Evolutionary conservation across 2,329 filamentous ascomycete species (phyloP), one percentile per base, ranked within the genome.

Genomic region (Phialophora macrospora): DNA sequence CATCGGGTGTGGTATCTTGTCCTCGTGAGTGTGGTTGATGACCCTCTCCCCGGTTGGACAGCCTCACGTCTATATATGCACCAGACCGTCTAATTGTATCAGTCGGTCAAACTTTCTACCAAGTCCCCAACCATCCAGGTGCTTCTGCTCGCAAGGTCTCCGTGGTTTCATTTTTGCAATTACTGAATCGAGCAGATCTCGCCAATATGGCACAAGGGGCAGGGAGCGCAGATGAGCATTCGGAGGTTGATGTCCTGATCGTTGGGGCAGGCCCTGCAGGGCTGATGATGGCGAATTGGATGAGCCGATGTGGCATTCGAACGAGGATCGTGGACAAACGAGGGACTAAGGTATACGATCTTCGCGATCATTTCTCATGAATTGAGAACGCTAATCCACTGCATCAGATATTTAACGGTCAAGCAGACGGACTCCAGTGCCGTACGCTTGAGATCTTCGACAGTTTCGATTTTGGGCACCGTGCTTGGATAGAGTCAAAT

Each of bases 401-500:
- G 38, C 28, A 24, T 51, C 34, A 71, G 54, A 71, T 74, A 48
- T 71, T 69, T n/a, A 74, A 73, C n/a, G 76, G 77, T 22, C 81
- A 83, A 69, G 82, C 82, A 1, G 83, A 84, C 68, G 85, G 85
- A 1, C 78, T 89, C 2, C 87, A 90, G 76, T 85, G 84, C 68
- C 85, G 88, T 1, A 90, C 87, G 0, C 79, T 91, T 1, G 88
- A 92, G 75, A 90, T 92, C n/a, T 85, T 92, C 62, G 88, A 92
- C 71, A 87, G 85, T 57, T 89, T 92, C 70, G 89, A 86, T 0
- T 85, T 92, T 64, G 87, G 81, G 2, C 84, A 91, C 68, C 79
- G 84, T 4, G 84, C 83, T 1, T 87, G 86, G 84, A 87, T 87
- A 55, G 88, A 91, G 71, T 82, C 85, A 12, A 89, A 89, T 73